These are phyloP conservation scores for Pneumocystis canis DNA, from an alignment of 1,139 yeast species.

Conservation along the genomic window DNA sequence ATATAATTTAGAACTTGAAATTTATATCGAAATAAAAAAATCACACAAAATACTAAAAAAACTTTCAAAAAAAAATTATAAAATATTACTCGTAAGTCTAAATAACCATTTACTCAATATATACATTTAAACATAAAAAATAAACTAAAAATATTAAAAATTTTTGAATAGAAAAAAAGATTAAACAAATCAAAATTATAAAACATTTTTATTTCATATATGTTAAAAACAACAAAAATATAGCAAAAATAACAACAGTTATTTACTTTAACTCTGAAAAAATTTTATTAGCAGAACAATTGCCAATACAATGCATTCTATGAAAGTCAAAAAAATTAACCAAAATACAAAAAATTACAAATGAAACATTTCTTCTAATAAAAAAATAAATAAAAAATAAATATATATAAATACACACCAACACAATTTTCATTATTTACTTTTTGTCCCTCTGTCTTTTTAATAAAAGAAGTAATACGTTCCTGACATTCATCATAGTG, in stretches of 20 bases:
- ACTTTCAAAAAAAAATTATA: not conserved
- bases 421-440: not conserved
- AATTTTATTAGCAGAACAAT: not conserved
- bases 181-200: not conserved
- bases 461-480: slow-evolving; percentile 77
- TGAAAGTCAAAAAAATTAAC: not conserved
- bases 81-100: not conserved
- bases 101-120: not conserved
- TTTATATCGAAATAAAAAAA: not conserved
- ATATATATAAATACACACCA: not conserved
- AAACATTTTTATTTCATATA: not conserved
- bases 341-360: not conserved
- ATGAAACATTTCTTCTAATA: not conserved
- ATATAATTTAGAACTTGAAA: not conserved
- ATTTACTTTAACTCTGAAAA: not conserved
- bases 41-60: not conserved
- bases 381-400: not conserved
- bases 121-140: not conserved
- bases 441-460: slow-evolving; percentile 31
- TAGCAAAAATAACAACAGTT: not conserved
- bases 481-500: slow-evolving; percentile 91
- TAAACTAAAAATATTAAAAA: not conserved
- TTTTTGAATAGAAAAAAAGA: not conserved
- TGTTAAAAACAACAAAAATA: not conserved
- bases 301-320: not conserved